These are phyloP conservation scores for Luvunga scandens DNA, from an alignment of 345 rosid species.

Conservation along the genomic window DNA sequence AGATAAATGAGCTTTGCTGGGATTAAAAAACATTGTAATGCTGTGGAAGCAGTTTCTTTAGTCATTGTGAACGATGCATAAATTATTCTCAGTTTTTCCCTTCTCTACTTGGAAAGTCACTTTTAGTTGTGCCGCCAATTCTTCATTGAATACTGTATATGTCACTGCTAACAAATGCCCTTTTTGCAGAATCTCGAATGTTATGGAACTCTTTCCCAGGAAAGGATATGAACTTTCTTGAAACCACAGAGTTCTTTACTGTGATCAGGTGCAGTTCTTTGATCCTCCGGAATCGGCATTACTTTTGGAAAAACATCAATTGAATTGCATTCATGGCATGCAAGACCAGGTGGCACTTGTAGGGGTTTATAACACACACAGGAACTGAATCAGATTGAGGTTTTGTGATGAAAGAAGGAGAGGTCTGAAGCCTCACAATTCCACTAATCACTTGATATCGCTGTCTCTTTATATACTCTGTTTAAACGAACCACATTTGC, in stretches of 20 bases:
- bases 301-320: conserved; percentile 5
- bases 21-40: background rate
- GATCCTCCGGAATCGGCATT: background rate
- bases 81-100: background rate
- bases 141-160: background rate
- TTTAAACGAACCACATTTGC: conserved; percentile 7
- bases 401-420: conserved; percentile 1
- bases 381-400: background rate
- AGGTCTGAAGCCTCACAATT: background rate
- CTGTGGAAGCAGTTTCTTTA: background rate
- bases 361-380: background rate
- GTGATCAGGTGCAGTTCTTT: background rate
- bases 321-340: conserved; percentile 6
- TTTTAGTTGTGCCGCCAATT: background rate
- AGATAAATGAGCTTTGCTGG: background rate
- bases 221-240: conserved; percentile 1
- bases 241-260: background rate
- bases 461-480: background rate
- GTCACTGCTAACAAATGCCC: background rate
- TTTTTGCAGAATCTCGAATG: conserved; percentile 12
- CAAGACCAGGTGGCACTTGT: conserved; percentile 11
- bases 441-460: background rate
- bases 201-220: conserved; percentile 8
- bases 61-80: background rate
- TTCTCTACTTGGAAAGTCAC: too few relatives aligned